Evolutionary conservation across 2,329 filamentous ascomycete species (phyloP).

Genomic region (Aspergillus terreus): DNA sequence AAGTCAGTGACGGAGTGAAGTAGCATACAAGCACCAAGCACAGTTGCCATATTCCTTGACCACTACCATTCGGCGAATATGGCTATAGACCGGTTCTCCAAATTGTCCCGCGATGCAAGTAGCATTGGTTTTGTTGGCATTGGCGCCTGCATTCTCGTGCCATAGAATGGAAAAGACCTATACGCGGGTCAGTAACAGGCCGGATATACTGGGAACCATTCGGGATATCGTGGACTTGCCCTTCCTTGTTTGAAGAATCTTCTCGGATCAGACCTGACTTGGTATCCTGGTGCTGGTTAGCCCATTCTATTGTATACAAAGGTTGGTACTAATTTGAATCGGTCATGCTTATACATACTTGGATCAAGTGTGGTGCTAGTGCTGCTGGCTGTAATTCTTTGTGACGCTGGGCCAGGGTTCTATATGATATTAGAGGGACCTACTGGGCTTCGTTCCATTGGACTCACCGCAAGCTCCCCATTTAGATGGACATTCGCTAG

Average conservation of each 20-base stretch:
- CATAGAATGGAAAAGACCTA: slow-evolving; percentile 31
- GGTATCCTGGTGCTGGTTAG: background rate
- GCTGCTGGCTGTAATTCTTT: background rate
- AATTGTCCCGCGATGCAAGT: slow-evolving; percentile 10
- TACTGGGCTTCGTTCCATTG: no score
- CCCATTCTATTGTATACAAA: no score
- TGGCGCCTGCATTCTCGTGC: slow-evolving; percentile 25
- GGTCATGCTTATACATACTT: background rate
- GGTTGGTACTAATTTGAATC: no score
- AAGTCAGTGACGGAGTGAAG: no score
- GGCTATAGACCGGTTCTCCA: slow-evolving; percentile 23
- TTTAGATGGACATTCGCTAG: no score
- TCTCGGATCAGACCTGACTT: background rate
- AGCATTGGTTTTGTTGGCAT: slow-evolving; percentile 9
- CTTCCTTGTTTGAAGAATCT: slow-evolving; percentile 18
- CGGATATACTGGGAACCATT: no score
- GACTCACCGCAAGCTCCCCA: no score
- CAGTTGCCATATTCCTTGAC: slow-evolving; percentile 22
- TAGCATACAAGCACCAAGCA: slow-evolving; percentile 33
- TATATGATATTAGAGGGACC: no score
- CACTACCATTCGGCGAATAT: slow-evolving; percentile 33
- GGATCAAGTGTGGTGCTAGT: background rate
- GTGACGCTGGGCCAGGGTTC: background rate
- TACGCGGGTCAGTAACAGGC: background rate
- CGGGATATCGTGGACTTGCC: slow-evolving; percentile 5